Evolutionary conservation across 768 basidiomycete species (phyloP).

Genomic region (Agrocybe pediades): DNA sequence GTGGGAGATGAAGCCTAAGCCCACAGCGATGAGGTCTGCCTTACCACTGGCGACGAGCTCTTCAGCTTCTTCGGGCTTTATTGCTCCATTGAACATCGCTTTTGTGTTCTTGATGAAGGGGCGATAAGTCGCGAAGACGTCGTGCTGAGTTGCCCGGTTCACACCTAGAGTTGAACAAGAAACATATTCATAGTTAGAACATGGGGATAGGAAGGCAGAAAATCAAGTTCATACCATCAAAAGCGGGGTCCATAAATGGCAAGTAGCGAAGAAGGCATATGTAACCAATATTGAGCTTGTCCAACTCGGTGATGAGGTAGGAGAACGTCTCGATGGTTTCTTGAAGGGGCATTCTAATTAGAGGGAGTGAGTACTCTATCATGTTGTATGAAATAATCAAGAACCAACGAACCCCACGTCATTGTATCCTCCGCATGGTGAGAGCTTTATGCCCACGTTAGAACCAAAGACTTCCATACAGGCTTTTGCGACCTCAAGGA

Average conservation of each 20-base stretch:
- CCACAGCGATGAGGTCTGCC: constrained; percentile 37
- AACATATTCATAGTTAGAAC: not conserved
- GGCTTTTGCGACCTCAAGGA: constrained; percentile 49
- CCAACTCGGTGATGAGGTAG: constrained; percentile 41
- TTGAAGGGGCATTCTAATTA: constrained; percentile 40
- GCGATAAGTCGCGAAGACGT: constrained; percentile 19
- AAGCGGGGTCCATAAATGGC: not conserved
- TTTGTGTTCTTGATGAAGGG: constrained; percentile 21
- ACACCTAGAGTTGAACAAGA: constrained; percentile 3
- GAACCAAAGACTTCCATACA: constrained; percentile 40
- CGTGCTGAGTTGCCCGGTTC: constrained; percentile 18
- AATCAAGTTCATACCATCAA: constrained; percentile 1
- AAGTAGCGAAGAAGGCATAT: constrained; percentile 12
- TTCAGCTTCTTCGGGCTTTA: constrained; percentile 32
- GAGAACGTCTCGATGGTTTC: constrained; percentile 42
- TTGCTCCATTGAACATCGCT: constrained; percentile 15
- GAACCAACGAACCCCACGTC: constrained; percentile 39
- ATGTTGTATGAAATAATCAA: not conserved
- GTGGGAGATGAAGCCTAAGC: constrained; percentile 37
- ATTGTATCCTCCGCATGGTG: constrained; percentile 44
- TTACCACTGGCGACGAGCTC: constrained; percentile 32
- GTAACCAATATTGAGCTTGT: constrained; percentile 30
- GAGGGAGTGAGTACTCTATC: not conserved
- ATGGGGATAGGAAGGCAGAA: not conserved
- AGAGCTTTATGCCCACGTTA: constrained; percentile 46